Base-by-base conservation (phyloP, 116 monocot species). In the Trichopus zeylanicus region DNA sequence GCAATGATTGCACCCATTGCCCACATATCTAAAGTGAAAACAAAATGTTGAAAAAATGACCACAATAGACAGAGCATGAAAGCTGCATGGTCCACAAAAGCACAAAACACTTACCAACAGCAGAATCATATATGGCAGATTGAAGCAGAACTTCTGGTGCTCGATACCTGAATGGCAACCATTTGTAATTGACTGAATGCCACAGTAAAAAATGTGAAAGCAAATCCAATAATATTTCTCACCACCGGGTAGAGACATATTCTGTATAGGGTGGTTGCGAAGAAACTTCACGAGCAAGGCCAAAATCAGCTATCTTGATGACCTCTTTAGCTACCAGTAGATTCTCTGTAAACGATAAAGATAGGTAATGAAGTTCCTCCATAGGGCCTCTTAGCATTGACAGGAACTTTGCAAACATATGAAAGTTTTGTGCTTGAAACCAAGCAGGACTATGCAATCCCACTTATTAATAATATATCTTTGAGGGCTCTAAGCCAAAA, bases 171-270 rank as follows among this genome's bases (percentile, higher is more conserved):
- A 62, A 20, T 8, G 42, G 13, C 7, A 42, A 42, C 12, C 42
- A n/a, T n/a, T n/a, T n/a, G 42, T n/a, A 42, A 60, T 63, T 21
- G 15, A 49, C 10, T 27, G 7, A 49, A 49, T 22, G 8, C 7
- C 31, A 23, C 0, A 21, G 7, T 48, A 32, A 3, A 34, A 52
- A 72, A 46, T 12, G 13, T 55, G 3, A 52, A 55, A 37, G 29
- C 20, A 48, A 33, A 22, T 23, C 18, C 20, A 15, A 21, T 10
- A 25, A 27, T 30, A 55, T n/a, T 0, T 59, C 79, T 34, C 27
- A 84, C 98, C 98, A 98, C 32, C 91, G 91, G 19, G 98, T 98
- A 51, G 98, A 98, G 38, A 98, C 98, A 78, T 98, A 98, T 80
- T 91, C 98, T 48, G 98, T 98, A 70, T 80, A 98, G 6, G 98